Conservation (phyloP, 2,329 filamentous ascomycete genomes). For the Tetracladium maxilliforme region DNA sequence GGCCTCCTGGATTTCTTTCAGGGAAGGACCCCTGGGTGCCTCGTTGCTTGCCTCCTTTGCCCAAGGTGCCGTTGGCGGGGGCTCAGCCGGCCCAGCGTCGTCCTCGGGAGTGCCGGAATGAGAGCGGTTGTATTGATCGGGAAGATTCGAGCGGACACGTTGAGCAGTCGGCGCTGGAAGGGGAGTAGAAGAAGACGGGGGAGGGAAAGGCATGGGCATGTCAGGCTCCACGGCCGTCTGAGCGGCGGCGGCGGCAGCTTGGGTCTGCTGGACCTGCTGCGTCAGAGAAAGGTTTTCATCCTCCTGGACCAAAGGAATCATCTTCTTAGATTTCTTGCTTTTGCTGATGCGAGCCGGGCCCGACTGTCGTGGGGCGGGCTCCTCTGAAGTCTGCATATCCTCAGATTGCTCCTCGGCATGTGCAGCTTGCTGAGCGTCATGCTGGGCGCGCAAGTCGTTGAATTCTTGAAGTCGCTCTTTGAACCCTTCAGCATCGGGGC, state of each 20-base stretch:
- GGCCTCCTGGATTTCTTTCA: slow-evolving; percentile 93
- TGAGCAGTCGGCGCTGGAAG: slow-evolving; percentile 82
- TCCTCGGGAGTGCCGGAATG: slow-evolving; percentile 63
- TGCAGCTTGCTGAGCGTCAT: slow-evolving; percentile 42
- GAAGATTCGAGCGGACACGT: slow-evolving; percentile 68
- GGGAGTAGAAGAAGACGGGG: slow-evolving; percentile 61
- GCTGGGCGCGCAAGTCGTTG: slow-evolving; percentile 59
- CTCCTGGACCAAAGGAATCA: slow-evolving; percentile 12
- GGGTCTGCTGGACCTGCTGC: slow-evolving; percentile 74
- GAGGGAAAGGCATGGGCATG: slow-evolving; percentile 63
- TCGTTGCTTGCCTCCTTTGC: slow-evolving; percentile 67
- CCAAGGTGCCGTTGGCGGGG: slow-evolving; percentile 81
- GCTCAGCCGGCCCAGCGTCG: slow-evolving; percentile 21
- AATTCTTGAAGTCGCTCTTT: slow-evolving; percentile 72
- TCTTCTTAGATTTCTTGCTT: too few species aligned
- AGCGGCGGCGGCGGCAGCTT: slow-evolving; percentile 46
- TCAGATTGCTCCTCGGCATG: slow-evolving; percentile 8
- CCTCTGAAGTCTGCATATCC: too few species aligned
- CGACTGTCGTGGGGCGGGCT: too few species aligned
- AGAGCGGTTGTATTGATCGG: slow-evolving; percentile 72
- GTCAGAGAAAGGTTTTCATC: slow-evolving; percentile 54
- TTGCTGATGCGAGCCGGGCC: too few species aligned
- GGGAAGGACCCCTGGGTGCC: slow-evolving; percentile 68
- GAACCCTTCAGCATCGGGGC: slow-evolving; percentile 45
- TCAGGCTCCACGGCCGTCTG: slow-evolving; percentile 43